A percentile compares a stretch with the other conserved stretches of the same genome.
Evolutionary conservation across 768 basidiomycete species (phyloP).

Genomic region (Tricholoma matsutake): DNA sequence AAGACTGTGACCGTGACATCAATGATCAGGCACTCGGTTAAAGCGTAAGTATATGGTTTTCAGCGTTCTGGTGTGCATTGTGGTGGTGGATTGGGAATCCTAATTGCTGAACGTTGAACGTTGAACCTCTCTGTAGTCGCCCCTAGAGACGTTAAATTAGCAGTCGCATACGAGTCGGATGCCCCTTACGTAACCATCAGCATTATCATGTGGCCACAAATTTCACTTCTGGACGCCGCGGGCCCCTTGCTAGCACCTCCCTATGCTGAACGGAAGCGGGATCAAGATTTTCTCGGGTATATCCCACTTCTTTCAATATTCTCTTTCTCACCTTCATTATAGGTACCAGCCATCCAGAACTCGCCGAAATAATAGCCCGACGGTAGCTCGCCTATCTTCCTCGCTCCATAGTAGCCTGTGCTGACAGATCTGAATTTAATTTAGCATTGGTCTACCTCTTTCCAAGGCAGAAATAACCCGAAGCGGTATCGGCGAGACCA

Average conservation of each 20-base stretch:
- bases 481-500: conserved; percentile 89
- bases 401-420: conserved; percentile 14
- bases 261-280: conserved; percentile 53
- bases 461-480: conserved; percentile 85
- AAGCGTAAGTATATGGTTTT: too few species aligned
- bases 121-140: too few species aligned
- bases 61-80: too few species aligned
- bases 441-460: conserved; percentile 85
- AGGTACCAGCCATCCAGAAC: conserved; percentile 95
- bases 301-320: conserved; percentile 5
- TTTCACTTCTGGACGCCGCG: too few species aligned
- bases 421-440: conserved; percentile 18
- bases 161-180: too few species aligned
- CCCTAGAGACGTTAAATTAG: not conserved
- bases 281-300: conserved; percentile 58
- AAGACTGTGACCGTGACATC: not conserved
- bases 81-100: too few species aligned
- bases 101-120: not conserved
- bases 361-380: conserved; percentile 90
- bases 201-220: too few species aligned
- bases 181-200: not conserved
- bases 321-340: conserved; percentile 7
- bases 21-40: not conserved
- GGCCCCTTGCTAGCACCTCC: not conserved
- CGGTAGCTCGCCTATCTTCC: conserved; percentile 51